A percentile compares a stretch with the other conserved stretches of the same genome.
Evolutionary conservation across 1,139 yeast species (phyloP).

Genomic region (Geotrichum klebahnii): DNA sequence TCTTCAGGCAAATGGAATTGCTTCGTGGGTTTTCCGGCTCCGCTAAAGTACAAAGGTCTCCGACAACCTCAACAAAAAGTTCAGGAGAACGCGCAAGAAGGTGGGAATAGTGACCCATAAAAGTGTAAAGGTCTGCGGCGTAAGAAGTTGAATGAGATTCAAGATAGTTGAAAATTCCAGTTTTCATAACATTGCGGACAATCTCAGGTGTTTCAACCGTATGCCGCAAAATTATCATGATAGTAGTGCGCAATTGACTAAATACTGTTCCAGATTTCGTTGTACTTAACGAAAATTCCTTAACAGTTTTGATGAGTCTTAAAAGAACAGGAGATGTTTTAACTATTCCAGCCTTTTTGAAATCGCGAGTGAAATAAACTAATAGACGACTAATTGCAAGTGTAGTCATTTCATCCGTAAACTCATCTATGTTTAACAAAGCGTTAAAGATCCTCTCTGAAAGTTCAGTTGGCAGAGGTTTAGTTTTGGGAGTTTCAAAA

Average conservation of each 20-base stretch:
- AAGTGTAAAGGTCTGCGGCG: constrained; percentile 45
- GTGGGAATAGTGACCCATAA: constrained; percentile 54
- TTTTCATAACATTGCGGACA: constrained; percentile 48
- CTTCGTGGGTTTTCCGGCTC: constrained; percentile 29
- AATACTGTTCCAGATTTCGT: constrained; percentile 24
- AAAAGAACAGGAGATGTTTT: constrained; percentile 44
- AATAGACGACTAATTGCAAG: constrained; percentile 51
- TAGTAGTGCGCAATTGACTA: constrained; percentile 34
- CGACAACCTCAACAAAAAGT: constrained; percentile 51
- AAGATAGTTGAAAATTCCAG: constrained; percentile 39
- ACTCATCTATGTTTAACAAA: constrained; percentile 42
- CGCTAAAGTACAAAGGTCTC: constrained; percentile 37
- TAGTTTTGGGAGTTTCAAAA: constrained; percentile 15
- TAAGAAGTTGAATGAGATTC: constrained; percentile 37
- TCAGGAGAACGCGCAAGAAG: constrained; percentile 58
- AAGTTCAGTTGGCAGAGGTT: constrained; percentile 35
- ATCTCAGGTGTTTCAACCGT: constrained; percentile 61
- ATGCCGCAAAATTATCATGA: constrained; percentile 53
- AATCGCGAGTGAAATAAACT: constrained; percentile 51
- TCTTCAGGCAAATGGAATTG: constrained; percentile 37
- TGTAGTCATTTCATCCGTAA: constrained; percentile 48
- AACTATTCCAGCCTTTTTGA: constrained; percentile 42
- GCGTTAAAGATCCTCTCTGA: constrained; percentile 45
- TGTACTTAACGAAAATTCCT: constrained; percentile 27
- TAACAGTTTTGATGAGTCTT: constrained; percentile 35